phyloP scores from a whole-genome alignment of 1,284 basidiomycete genomes.

The Rhizoctonia solani region DNA sequence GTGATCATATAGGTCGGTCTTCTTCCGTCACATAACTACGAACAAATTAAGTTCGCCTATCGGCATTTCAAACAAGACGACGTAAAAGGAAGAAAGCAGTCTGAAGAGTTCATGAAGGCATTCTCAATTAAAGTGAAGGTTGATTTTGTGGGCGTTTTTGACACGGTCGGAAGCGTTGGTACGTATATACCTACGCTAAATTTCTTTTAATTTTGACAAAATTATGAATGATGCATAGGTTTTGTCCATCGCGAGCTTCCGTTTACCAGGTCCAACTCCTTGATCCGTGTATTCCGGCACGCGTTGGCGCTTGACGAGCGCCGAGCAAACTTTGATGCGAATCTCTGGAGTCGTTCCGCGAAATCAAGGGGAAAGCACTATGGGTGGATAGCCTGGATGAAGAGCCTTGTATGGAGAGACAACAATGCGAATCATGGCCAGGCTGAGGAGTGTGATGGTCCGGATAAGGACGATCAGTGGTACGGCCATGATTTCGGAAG shows the following conservation, averaged over 20 bases:
- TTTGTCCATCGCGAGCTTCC: conserved; percentile 63
- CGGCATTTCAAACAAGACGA: conserved; percentile 23
- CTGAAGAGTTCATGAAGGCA: not conserved
- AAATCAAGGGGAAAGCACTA: not conserved
- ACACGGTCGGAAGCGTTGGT: conserved; percentile 42
- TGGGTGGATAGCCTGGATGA: too few species aligned
- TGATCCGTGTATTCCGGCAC: conserved; percentile 64
- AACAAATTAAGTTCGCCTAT: conserved; percentile 43
- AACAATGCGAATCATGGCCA: not conserved
- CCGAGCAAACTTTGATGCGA: conserved; percentile 63
- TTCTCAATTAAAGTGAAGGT: conserved; percentile 41
- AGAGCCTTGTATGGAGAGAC: too few species aligned
- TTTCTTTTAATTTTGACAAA: not conserved
- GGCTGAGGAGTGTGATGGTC: too few species aligned
- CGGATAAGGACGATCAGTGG: too few species aligned
- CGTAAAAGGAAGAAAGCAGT: conserved; percentile 36
- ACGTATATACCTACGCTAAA: not conserved
- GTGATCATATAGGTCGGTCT: conserved; percentile 43
- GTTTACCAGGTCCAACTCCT: conserved; percentile 60
- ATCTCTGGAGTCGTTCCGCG: conserved; percentile 47
- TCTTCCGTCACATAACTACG: conserved; percentile 41
- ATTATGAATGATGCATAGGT: conserved; percentile 48
- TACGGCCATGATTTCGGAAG: too few species aligned
- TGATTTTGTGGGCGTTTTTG: conserved; percentile 37
- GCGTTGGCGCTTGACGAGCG: conserved; percentile 68